These are phyloP conservation scores for Ilex asprella DNA, from an alignment of 257 asterid genomes.

Conservation along the genomic window DNA sequence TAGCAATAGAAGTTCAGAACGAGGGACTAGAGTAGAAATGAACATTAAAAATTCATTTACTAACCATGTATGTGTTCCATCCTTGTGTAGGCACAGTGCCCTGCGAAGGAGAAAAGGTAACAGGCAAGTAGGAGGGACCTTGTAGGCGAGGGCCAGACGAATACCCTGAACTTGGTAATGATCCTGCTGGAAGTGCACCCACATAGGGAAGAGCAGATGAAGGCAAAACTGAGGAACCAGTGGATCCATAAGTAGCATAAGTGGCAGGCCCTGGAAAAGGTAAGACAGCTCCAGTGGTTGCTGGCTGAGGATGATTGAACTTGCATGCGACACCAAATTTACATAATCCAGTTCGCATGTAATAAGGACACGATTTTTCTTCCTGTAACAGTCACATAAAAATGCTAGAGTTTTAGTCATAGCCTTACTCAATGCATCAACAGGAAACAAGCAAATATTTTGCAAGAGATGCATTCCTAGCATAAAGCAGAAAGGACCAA, in stretches of 20 bases:
- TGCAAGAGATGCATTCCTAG: not conserved
- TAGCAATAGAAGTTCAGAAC: too few relatives aligned
- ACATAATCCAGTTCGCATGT: slow-evolving; percentile 61
- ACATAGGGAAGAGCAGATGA: slow-evolving; percentile 27
- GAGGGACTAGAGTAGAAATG: too few relatives aligned
- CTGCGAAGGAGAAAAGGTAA: slow-evolving; percentile 39
- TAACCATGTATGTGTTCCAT: slow-evolving; percentile 61
- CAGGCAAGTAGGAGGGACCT: slow-evolving; percentile 50
- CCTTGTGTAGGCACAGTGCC: slow-evolving; percentile 13
- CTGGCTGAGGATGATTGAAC: slow-evolving; percentile 65
- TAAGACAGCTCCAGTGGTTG: slow-evolving; percentile 32
- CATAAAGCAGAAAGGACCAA: not conserved
- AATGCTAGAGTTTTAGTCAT: not conserved
- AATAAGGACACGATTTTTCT: slow-evolving; percentile 45
- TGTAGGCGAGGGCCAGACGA: slow-evolving; percentile 33
- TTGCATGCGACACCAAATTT: slow-evolving; percentile 61
- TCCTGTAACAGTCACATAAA: slow-evolving; percentile 28
- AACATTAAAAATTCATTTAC: not conserved
- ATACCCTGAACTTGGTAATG: slow-evolving; percentile 36
- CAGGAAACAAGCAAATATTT: not conserved
- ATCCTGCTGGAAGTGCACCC: slow-evolving; percentile 28
- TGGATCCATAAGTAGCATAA: slow-evolving; percentile 22
- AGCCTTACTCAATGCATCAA: not conserved
- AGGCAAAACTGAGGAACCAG: slow-evolving; percentile 32
- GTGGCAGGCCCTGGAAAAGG: slow-evolving; percentile 32